Conservation (phyloP, 805 yeast species). For the Lipomyces starkeyi region DNA sequence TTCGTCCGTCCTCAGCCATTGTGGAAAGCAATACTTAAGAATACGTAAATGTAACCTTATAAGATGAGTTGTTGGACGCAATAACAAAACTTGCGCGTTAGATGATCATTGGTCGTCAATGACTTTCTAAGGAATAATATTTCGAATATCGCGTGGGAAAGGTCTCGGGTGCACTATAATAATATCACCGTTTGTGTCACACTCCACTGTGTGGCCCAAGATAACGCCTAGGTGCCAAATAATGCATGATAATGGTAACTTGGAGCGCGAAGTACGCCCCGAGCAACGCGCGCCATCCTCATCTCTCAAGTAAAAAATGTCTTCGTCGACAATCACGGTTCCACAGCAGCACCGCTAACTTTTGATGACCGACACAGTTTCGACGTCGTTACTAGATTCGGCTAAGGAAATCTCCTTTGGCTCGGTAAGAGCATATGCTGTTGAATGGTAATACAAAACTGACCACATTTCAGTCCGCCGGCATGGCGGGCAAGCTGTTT, state of each 20-base stretch:
- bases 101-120: background rate
- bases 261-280: no score
- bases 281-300: background rate
- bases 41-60: background rate
- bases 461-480: slow-evolving; percentile 54
- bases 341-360: background rate
- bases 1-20: background rate
- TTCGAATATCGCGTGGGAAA: no score
- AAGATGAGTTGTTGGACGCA: no score
- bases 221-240: no score
- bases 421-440: slow-evolving; percentile 18
- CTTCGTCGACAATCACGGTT: background rate
- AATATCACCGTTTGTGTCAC: no score
- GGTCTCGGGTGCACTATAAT: no score
- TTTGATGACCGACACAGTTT: slow-evolving; percentile 3
- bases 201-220: no score
- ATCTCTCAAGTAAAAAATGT: background rate
- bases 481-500: slow-evolving; percentile 79
- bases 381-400: slow-evolving; percentile 20
- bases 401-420: slow-evolving; percentile 27
- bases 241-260: no score
- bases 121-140: no score
- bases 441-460: background rate
- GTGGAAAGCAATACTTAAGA: background rate
- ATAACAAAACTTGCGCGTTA: background rate